A percentile compares a stretch with the other conserved stretches of the same genome.
Conservation (phyloP, 2,329 filamentous ascomycete species). For the Immersiporthe knoxdaviesiana region DNA sequence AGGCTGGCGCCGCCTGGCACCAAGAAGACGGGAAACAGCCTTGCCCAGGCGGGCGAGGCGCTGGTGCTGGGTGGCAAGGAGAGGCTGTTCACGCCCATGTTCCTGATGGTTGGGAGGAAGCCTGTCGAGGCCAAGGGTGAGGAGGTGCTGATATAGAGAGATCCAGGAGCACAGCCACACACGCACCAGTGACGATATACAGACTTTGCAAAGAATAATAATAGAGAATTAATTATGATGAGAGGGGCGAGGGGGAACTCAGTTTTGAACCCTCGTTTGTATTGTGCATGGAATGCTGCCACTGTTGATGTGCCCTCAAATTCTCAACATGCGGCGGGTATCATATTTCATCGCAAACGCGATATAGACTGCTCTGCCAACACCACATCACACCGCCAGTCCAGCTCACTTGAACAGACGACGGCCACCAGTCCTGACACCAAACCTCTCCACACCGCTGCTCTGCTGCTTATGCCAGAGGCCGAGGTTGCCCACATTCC, state of each 20-base stretch:
- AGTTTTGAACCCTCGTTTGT: too few species aligned
- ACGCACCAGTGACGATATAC: background rate
- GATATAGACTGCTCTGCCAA: background rate
- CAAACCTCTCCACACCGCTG: conserved; percentile 64
- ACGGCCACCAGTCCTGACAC: conserved; percentile 54
- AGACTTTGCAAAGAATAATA: background rate
- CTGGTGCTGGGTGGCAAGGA: conserved; percentile 28
- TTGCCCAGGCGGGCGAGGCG: conserved; percentile 57
- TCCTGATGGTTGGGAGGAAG: conserved; percentile 28
- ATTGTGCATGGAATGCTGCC: background rate
- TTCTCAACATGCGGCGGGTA: conserved; percentile 4
- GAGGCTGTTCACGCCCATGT: conserved; percentile 28
- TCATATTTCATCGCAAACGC: background rate
- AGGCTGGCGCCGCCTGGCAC: conserved; percentile 69
- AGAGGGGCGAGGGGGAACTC: too few species aligned
- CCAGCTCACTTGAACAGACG: conserved; percentile 54
- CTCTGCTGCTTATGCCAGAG: conserved; percentile 65
- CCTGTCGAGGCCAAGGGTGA: conserved; percentile 7
- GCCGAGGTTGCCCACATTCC: conserved; percentile 62
- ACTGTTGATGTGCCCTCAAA: background rate
- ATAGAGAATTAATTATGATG: background rate
- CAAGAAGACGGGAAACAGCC: conserved; percentile 75
- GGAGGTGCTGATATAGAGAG: conserved; percentile 8
- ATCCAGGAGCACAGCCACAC: background rate
- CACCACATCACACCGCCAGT: background rate